Percentiles rank a stretch among this genome's conserved stretches.
phyloP scores from a whole-genome alignment of 306 rosid species.

The Gastrolobium villosum region DNA sequence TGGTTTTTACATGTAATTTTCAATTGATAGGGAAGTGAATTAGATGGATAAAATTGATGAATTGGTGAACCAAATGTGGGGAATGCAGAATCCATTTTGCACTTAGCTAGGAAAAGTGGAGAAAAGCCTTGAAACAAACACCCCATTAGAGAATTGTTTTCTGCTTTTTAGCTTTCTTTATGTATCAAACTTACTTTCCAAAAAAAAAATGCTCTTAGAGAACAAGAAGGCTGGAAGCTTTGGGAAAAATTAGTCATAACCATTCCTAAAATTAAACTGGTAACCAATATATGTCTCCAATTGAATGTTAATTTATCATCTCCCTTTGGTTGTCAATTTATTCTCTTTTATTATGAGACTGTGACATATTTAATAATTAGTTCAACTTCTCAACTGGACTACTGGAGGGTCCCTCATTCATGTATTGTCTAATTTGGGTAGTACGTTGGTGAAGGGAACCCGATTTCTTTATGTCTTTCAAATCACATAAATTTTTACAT shows the following conservation, averaged over 20 bases:
- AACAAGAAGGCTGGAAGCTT: neutral
- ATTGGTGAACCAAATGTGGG: too few relatives aligned
- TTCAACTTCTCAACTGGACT: neutral
- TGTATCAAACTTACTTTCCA: too few relatives aligned
- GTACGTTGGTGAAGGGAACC: constrained; percentile 8
- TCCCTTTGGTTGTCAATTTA: neutral
- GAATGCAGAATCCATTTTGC: too few relatives aligned
- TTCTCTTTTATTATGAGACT: constrained; percentile 13
- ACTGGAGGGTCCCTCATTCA: constrained; percentile 22
- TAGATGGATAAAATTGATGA: too few relatives aligned
- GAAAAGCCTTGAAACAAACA: too few relatives aligned
- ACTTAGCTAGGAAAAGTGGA: too few relatives aligned
- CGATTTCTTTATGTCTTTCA: neutral
- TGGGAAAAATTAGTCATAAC: neutral
- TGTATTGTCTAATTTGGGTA: neutral
- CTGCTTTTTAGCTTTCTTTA: neutral
- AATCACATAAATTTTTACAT: constrained; percentile 18
- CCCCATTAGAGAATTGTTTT: too few relatives aligned
- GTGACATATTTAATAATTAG: neutral
- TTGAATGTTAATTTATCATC: neutral
- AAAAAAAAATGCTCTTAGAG: neutral
- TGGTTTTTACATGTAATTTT: too few relatives aligned
- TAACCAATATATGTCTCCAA: neutral
- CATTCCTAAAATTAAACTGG: neutral
- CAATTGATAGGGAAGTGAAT: too few relatives aligned